Evolutionary conservation across 192 early-diverging fungal species (phyloP).

Genomic region (Coemansia asiatica): DNA sequence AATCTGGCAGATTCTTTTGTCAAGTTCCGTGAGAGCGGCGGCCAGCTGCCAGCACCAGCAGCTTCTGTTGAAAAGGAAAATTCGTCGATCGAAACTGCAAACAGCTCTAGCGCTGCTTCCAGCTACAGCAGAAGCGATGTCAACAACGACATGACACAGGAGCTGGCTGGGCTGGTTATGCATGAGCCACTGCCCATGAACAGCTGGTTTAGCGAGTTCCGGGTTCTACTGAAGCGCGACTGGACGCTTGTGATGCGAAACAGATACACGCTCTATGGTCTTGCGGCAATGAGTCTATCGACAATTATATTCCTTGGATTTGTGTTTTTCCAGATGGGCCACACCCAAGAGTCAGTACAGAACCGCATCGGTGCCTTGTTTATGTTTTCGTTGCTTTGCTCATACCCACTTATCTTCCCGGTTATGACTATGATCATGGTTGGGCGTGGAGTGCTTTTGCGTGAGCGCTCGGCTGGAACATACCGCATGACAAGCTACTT

Average conservation of each 20-base stretch:
- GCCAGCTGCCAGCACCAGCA: not conserved
- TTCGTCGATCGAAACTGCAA: not conserved
- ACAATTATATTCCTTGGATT: conserved; percentile 45
- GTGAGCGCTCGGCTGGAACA: conserved; percentile 57
- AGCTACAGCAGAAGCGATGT: not conserved
- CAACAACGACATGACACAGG: conserved; percentile 4
- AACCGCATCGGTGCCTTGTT: conserved; percentile 21
- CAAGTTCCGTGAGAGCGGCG: not conserved
- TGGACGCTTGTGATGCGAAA: conserved; percentile 2
- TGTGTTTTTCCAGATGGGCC: conserved; percentile 37
- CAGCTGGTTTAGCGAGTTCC: conserved; percentile 11
- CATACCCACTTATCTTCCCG: conserved; percentile 54
- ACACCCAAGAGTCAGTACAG: not conserved
- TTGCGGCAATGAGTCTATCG: conserved; percentile 10
- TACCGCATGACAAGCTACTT: conserved; percentile 58
- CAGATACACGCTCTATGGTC: not conserved
- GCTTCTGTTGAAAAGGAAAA: not conserved
- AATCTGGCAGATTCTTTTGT: conserved; percentile 7
- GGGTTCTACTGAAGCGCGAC: conserved; percentile 10
- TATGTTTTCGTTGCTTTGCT: conserved; percentile 30
- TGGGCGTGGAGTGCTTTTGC: conserved; percentile 42
- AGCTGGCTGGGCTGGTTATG: not conserved
- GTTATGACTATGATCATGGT: conserved; percentile 15
- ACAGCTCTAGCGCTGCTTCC: not conserved
- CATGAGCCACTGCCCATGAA: conserved; percentile 12